Evolutionary conservation across 345 rosid genomes (phyloP).

Genomic region (Sapria himalayana): DNA sequence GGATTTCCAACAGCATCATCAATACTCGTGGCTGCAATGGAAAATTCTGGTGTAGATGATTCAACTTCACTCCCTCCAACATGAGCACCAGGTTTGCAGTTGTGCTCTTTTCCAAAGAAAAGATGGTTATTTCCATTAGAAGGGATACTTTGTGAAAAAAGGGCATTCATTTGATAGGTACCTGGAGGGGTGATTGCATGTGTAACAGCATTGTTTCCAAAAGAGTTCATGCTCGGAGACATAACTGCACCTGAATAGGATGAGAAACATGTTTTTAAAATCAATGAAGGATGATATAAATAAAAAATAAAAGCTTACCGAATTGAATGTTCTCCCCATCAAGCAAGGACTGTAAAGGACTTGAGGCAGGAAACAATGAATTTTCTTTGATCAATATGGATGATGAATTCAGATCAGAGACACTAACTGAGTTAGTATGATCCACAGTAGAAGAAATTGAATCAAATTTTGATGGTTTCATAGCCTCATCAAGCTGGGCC

Average conservation of each 20-base stretch:
- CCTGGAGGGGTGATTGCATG: conserved; percentile 46
- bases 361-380: conserved; percentile 38
- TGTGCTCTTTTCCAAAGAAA: conserved; percentile 57
- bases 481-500: conserved; percentile 76
- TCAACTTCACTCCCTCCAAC: conserved; percentile 65
- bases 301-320: conserved; percentile 31
- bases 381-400: conserved; percentile 38
- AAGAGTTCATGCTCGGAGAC: conserved; percentile 54
- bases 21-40: conserved; percentile 80
- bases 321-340: conserved; percentile 95
- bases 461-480: conserved; percentile 63
- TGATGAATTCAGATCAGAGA: conserved; percentile 28
- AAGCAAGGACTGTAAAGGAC: conserved; percentile 68
- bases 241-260: conserved; percentile 64
- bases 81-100: conserved; percentile 24
- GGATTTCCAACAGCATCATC: conserved; percentile 49
- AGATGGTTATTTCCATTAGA: conserved; percentile 25
- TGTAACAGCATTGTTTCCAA: conserved; percentile 22
- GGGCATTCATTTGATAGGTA: conserved; percentile 25
- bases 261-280: conserved; percentile 4
- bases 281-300: no score
- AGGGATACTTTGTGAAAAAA: conserved; percentile 22
- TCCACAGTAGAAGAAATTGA: conserved; percentile 48
- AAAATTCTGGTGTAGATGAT: conserved; percentile 86
- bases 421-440: conserved; percentile 23